Evolutionary conservation across 805 yeast genomes (phyloP).

Genomic region (Torulaspora delbrueckii): DNA sequence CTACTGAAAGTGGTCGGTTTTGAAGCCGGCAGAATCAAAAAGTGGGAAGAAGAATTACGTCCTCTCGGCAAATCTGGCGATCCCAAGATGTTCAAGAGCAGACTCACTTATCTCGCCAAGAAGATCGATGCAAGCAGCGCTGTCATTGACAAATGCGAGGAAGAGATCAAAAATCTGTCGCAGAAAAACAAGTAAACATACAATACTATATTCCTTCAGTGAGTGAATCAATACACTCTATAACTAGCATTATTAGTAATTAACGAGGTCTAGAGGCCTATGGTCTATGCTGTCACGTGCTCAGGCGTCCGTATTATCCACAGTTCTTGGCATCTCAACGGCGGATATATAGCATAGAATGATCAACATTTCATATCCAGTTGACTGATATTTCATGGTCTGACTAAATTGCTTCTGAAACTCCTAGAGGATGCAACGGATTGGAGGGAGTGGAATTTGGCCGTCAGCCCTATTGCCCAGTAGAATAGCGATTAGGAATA

Average conservation of each 20-base stretch:
- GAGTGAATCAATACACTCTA: too few relatives aligned
- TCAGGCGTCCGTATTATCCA: not conserved
- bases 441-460: not conserved
- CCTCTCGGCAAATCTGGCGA: slow-evolving; percentile 49
- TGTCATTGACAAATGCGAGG: slow-evolving; percentile 47
- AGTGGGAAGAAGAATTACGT: slow-evolving; percentile 68
- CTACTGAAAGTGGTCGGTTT: slow-evolving; percentile 48
- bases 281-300: not conserved
- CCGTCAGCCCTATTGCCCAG: not conserved
- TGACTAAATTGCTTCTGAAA: not conserved
- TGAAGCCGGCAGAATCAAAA: slow-evolving; percentile 58
- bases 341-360: not conserved
- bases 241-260: not conserved
- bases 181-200: slow-evolving; percentile 5
- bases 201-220: not conserved
- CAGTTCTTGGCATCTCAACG: not conserved
- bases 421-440: slow-evolving; percentile 1
- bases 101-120: slow-evolving; percentile 61
- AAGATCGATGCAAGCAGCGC: slow-evolving; percentile 62
- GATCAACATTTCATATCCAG: not conserved
- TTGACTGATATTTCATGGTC: too few relatives aligned
- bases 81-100: slow-evolving; percentile 49
- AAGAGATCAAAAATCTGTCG: slow-evolving; percentile 37
- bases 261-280: too few relatives aligned
- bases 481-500: not conserved